Evolutionary conservation across 805 yeast species (phyloP), one percentile per base, ranked within the genome.

Genomic region (Saccharomycopsis fibuligera): DNA sequence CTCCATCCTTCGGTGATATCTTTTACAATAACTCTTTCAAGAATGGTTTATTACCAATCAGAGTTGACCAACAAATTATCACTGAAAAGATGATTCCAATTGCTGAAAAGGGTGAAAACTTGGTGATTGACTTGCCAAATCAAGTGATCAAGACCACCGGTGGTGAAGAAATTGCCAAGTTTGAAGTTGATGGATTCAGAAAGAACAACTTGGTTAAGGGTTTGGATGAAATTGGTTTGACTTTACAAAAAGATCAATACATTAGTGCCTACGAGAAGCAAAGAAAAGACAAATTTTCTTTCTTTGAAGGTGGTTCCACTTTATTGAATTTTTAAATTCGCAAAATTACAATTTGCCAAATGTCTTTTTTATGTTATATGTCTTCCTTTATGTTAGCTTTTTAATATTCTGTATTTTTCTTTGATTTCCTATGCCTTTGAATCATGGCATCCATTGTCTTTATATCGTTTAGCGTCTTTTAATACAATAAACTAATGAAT

Each of bases 1-100:
- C 98, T 4, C 99, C 98, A 50, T 89, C 97, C 0, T 93, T 91
- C 59, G 99, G 98, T 66, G 99, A 93, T 69, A 93, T 93, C 60
- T 93, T 93, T 75, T 90, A 87, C 79, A 93, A 86, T 73, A 93
- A 93, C 74, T 90, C 97, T 47, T 86, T 86, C 74, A 93, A 93
- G 74, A 93, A 93, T 68, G 96, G 96, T 41, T 74, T 93, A 66
- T 72, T 93, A 56, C 98, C 98, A 51, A 88, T 93, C 61, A 81
- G 96, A 70, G 62, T 93, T n/a, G 84, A 89, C 23, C 89, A 83
- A 60, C 85, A 83, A 16, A 73, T 78, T 9, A 93, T 93, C 56
- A 59, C 69, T 37, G 74, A 71, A 50, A 87, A 85, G 68, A 73
- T 93, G 47, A 74, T 81, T 56, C 96, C 96, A 47, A 65, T 86